phyloP scores from a whole-genome alignment of 176 grass and related monocot species.

The Ensete ventricosum region DNA sequence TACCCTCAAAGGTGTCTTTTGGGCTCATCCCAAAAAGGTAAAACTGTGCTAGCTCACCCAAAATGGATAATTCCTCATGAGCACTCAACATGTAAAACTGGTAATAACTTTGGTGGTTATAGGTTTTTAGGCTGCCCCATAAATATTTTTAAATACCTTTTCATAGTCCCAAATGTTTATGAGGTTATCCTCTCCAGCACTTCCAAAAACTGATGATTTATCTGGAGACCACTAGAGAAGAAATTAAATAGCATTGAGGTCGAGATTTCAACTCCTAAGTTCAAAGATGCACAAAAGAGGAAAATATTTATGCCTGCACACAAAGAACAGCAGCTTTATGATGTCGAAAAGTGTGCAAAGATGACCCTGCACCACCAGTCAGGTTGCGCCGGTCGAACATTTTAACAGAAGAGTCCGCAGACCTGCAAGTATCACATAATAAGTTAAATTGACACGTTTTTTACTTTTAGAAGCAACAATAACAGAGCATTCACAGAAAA shows the following conservation, averaged over 20 bases:
- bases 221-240: conserved; percentile 87
- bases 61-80: no score
- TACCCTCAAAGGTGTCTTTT: no score
- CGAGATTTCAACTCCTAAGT: background rate
- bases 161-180: conserved; percentile 86
- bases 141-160: conserved; percentile 69
- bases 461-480: background rate
- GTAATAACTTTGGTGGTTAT: no score
- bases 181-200: conserved; percentile 77
- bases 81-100: no score
- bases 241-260: background rate
- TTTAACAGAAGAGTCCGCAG: conserved; percentile 76
- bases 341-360: conserved; percentile 65
- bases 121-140: no score
- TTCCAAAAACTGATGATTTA: conserved; percentile 92
- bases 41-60: no score
- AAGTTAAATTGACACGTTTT: background rate
- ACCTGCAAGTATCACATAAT: conserved; percentile 29
- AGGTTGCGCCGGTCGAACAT: conserved; percentile 89
- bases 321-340: conserved; percentile 91
- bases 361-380: conserved; percentile 39
- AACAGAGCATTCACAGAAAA: background rate
- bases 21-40: no score
- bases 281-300: background rate
- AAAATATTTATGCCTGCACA: conserved; percentile 50